A percentile compares a stretch with the other conserved stretches of the same genome.
Evolutionary conservation across 2,329 filamentous ascomycete genomes (phyloP).

Genomic region (Emergomyces pasteurianus): DNA sequence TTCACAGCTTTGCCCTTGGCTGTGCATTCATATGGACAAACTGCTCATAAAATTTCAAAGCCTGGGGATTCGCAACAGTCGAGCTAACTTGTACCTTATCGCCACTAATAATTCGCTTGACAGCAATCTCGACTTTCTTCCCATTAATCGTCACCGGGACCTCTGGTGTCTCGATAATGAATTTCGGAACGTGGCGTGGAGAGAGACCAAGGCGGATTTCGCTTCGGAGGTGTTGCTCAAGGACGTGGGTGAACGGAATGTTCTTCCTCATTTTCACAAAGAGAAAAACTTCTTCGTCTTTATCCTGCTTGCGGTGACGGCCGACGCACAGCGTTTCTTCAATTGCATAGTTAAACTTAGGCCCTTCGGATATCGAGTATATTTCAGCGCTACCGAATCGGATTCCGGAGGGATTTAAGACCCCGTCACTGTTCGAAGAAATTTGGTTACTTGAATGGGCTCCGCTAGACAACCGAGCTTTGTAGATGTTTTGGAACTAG

Average conservation of each 20-base stretch:
- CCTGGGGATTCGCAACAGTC: constrained; percentile 30
- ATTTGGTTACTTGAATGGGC: background rate
- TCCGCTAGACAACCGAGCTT: background rate
- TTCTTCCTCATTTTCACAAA: constrained; percentile 27
- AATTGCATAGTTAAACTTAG: constrained; percentile 25
- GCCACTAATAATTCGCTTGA: constrained; percentile 32
- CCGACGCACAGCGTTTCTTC: constrained; percentile 30
- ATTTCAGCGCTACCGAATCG: constrained; percentile 38
- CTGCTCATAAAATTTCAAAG: constrained; percentile 23
- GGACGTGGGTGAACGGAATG: constrained; percentile 13
- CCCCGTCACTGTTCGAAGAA: constrained; percentile 27
- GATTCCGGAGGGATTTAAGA: constrained; percentile 37
- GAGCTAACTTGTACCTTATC: constrained; percentile 25
- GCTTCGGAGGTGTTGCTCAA: constrained; percentile 11
- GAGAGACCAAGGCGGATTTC: constrained; percentile 18
- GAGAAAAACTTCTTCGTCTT: constrained; percentile 30
- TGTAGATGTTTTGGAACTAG: background rate
- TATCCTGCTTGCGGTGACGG: constrained; percentile 24
- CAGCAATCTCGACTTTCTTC: constrained; percentile 35
- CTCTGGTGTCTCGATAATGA: constrained; percentile 27
- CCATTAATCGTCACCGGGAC: constrained; percentile 37
- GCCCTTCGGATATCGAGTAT: constrained; percentile 36
- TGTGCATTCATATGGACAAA: constrained; percentile 12
- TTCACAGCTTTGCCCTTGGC: constrained; percentile 10
- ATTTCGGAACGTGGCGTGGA: constrained; percentile 31